Conservation (phyloP, 352 stramenopile genomes). For the Phytophthora citricola region DNA sequence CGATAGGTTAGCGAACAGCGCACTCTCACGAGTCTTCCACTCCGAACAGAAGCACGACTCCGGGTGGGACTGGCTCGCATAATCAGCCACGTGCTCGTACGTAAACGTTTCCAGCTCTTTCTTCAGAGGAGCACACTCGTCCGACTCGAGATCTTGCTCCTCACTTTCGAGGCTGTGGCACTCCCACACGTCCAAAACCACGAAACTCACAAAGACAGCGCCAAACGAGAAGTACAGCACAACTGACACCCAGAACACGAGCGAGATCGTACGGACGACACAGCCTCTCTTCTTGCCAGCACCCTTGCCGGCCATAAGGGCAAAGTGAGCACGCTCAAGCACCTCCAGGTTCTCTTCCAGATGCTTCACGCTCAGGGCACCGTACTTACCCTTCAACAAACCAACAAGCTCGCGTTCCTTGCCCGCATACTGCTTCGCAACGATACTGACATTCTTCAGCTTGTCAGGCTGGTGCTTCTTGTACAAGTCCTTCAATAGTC, state of each 20-base stretch:
- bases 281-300: constrained; percentile 36
- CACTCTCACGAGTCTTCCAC: constrained; percentile 50
- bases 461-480: constrained; percentile 81
- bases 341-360: constrained; percentile 65
- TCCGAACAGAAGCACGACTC: constrained; percentile 52
- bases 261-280: constrained; percentile 34
- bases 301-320: constrained; percentile 13
- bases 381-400: constrained; percentile 76
- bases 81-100: constrained; percentile 33
- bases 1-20: constrained; percentile 34
- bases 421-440: constrained; percentile 66
- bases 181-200: constrained; percentile 44
- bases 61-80: constrained; percentile 37
- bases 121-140: constrained; percentile 35
- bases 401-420: constrained; percentile 72
- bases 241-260: constrained; percentile 42
- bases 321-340: constrained; percentile 37
- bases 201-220: constrained; percentile 40
- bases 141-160: constrained; percentile 29
- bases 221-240: constrained; percentile 40
- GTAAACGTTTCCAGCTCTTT: constrained; percentile 46
- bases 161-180: constrained; percentile 30
- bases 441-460: constrained; percentile 60
- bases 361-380: constrained; percentile 72
- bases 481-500: constrained; percentile 72